phyloP scores from a whole-genome alignment of 2,329 filamentous ascomycete species.

The Arthrobotrys entomopaga region DNA sequence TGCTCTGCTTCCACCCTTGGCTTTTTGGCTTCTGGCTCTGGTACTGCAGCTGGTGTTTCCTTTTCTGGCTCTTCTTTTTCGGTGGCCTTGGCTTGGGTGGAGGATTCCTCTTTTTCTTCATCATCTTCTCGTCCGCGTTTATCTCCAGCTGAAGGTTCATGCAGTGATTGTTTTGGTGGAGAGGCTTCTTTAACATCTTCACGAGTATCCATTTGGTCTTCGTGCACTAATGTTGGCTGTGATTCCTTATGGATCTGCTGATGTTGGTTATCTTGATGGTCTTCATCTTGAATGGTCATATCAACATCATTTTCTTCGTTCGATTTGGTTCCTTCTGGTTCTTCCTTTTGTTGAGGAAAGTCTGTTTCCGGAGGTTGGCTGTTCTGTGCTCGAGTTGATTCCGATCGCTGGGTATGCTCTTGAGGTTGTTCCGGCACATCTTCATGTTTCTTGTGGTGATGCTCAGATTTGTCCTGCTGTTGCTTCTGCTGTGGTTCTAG shows the following conservation, averaged over 20 bases:
- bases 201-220: constrained; percentile 30
- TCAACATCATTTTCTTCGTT: neutral
- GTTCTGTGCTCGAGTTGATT: neutral
- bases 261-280: neutral
- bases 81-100: neutral
- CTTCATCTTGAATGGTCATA: neutral
- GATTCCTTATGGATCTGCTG: constrained; percentile 6
- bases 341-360: neutral
- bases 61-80: constrained; percentile 2
- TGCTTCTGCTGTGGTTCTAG: constrained; percentile 23
- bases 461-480: constrained; percentile 16
- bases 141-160: constrained; percentile 35
- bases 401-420: neutral
- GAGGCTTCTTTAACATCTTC: constrained; percentile 21
- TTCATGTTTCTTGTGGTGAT: constrained; percentile 22
- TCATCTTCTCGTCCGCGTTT: constrained; percentile 40
- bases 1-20: constrained; percentile 31
- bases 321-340: neutral
- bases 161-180: constrained; percentile 23
- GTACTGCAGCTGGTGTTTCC: constrained; percentile 3
- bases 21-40: constrained; percentile 45
- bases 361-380: too few species aligned
- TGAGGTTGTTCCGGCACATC: constrained; percentile 40
- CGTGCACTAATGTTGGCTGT: constrained; percentile 5
- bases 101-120: too few species aligned